Percentiles rank a stretch among this genome's conserved stretches.
These are phyloP conservation scores for Conringia planisiliqua DNA, from an alignment of 345 rosid genomes.

Conservation along the genomic window DNA sequence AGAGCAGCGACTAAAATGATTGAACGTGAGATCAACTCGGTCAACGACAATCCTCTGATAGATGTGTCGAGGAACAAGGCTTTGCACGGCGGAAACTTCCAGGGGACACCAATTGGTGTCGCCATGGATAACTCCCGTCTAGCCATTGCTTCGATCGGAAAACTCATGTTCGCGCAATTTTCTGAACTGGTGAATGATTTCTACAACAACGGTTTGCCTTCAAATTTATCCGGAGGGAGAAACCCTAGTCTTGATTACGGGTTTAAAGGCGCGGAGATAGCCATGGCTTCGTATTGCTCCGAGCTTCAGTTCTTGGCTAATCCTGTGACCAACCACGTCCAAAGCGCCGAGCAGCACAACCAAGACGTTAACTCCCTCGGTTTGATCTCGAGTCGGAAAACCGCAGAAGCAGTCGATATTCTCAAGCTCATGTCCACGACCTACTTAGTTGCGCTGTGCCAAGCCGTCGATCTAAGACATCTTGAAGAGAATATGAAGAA, in stretches of 20 bases:
- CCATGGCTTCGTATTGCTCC: slow-evolving; percentile 69
- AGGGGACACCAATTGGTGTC: slow-evolving; percentile 69
- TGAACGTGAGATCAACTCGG: slow-evolving; percentile 67
- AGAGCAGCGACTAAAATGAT: slow-evolving; percentile 50
- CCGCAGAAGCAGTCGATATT: slow-evolving; percentile 56
- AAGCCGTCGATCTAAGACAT: slow-evolving; percentile 62
- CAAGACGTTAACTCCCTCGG: slow-evolving; percentile 72
- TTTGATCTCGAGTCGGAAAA: slow-evolving; percentile 56
- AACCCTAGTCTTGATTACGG: slow-evolving; percentile 79
- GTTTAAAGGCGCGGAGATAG: slow-evolving; percentile 74
- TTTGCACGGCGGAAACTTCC: slow-evolving; percentile 68
- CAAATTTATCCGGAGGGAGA: slow-evolving; percentile 61
- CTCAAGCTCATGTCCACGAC: slow-evolving; percentile 64
- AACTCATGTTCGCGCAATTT: slow-evolving; percentile 61
- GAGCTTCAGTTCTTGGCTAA: slow-evolving; percentile 66
- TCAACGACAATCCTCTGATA: slow-evolving; percentile 66
- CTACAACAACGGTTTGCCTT: slow-evolving; percentile 76
- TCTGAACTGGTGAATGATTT: slow-evolving; percentile 72
- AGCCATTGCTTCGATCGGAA: slow-evolving; percentile 65
- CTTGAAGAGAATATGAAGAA: slow-evolving; percentile 55
- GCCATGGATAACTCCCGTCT: slow-evolving; percentile 69
- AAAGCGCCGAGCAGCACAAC: slow-evolving; percentile 66
- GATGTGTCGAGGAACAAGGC: slow-evolving; percentile 72
- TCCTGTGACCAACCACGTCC: slow-evolving; percentile 66
- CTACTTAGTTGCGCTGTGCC: slow-evolving; percentile 55